phyloP scores from a whole-genome alignment of 2,329 filamentous ascomycete species.

The Huntiella abstrusa region DNA sequence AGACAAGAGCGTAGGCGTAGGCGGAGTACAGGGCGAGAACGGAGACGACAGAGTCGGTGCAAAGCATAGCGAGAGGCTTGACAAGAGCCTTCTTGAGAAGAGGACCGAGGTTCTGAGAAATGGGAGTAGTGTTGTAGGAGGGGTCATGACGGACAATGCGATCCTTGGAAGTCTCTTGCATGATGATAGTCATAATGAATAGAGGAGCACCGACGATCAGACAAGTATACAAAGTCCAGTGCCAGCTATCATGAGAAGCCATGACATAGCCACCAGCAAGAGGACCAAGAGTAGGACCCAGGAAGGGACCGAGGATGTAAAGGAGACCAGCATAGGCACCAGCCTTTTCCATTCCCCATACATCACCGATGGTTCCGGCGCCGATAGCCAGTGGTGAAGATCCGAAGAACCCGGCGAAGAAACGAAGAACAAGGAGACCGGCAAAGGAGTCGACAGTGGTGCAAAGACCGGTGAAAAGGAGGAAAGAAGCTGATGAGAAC shows the following conservation, averaged over 20 bases:
- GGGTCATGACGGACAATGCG: constrained; percentile 24
- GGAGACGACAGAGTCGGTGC: constrained; percentile 43
- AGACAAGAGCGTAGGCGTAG: constrained; percentile 32
- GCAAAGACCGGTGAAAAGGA: constrained; percentile 38
- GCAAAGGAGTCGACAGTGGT: constrained; percentile 28
- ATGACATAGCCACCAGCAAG: constrained; percentile 32
- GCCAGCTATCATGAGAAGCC: constrained; percentile 26
- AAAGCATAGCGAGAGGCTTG: constrained; percentile 37
- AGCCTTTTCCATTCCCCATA: constrained; percentile 13
- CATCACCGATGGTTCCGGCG: constrained; percentile 30
- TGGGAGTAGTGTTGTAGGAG: constrained; percentile 12
- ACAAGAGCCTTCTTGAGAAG: constrained; percentile 27
- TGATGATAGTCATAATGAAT: constrained; percentile 20
- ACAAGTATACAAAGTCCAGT: constrained; percentile 34
- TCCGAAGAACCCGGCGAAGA: constrained; percentile 34
- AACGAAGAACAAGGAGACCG: constrained; percentile 33
- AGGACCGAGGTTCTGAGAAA: constrained; percentile 13
- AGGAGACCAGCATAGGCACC: constrained; percentile 24
- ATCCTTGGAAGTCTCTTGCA: constrained; percentile 39
- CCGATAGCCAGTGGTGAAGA: constrained; percentile 30
- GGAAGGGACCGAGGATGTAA: constrained; percentile 31
- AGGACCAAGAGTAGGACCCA: constrained; percentile 31
- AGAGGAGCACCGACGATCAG: constrained; percentile 26
- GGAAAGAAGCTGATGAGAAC: constrained; percentile 26
- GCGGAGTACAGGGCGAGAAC: constrained; percentile 32